Base-by-base conservation (phyloP, 2,329 filamentous ascomycete species). In the Xylaria arbuscula region DNA sequence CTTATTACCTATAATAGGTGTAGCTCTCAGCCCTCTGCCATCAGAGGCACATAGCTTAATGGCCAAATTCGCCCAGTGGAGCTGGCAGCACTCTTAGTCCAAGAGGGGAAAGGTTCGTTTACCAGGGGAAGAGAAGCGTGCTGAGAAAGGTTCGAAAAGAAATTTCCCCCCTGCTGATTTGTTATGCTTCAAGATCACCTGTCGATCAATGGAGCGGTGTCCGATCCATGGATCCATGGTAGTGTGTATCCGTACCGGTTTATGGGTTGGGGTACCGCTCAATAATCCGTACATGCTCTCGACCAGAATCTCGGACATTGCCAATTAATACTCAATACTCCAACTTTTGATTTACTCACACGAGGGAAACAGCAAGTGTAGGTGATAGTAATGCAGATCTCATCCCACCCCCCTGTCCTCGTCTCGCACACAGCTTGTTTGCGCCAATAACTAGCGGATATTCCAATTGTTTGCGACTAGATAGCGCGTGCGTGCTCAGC, bases 331-430 rank as follows among this genome's bases (percentile, higher is more conserved):
- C 45, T 32, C 24, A 34, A 54, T 54, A 54, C 24, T 36, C 28
- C 24, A 53, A 28, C 11, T 51, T 51, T 28, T 28, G 4, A 51
- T 51, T 40, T 17, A 28, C 15, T 45, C 24, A 15, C 57, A 58
- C 19, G 19, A 34, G 54, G n/a, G 34, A 56, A 58, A 42, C 53
- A 62, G 66, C 66, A 57, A 62, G 58, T 32, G 62, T 38, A 48
- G 48, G 42, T 65, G 42, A 53, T 65, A 62, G 62, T 48, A 53
- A 17, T 48, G 62, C 36, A 62, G 57, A 62, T 66, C 64, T 54
- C 38, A 22, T 40, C 55, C 48, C 34, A 48, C n/a, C 34, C 32
- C 45, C 62, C 62, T 64, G 54, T 47, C 45, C 60, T 24, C 40
- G 53, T 28, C 38, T 55, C 17, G 54, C 61, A 64, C 65, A 42